Percentiles rank a stretch among this genome's conserved stretches.
These are phyloP conservation scores for Beauveria australis DNA, from an alignment of 2,329 filamentous ascomycete genomes.

Conservation along the genomic window DNA sequence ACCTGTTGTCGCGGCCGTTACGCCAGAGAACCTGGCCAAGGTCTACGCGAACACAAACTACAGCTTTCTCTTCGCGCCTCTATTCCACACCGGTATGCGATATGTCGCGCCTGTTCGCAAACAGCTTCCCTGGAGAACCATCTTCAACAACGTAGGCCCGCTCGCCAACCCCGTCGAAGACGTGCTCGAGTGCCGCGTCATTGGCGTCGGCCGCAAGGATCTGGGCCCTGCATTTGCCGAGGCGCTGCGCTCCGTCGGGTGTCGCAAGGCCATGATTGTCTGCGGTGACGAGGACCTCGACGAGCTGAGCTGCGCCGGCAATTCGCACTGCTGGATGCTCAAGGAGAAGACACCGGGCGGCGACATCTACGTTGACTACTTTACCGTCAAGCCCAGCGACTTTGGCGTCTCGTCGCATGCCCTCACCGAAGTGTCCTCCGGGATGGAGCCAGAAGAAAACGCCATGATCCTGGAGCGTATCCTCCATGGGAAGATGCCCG, in stretches of 20 bases:
- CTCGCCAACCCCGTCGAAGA: slow-evolving; percentile 85
- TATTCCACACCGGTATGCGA: slow-evolving; percentile 93
- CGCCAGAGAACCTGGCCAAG: slow-evolving; percentile 57
- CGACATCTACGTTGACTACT: slow-evolving; percentile 58
- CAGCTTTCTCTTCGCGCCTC: slow-evolving; percentile 88
- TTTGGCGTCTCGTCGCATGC: slow-evolving; percentile 75
- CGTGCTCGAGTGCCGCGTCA: slow-evolving; percentile 75
- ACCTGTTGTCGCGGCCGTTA: slow-evolving; percentile 67
- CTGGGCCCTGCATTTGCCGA: slow-evolving; percentile 86
- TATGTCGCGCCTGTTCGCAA: slow-evolving; percentile 78
- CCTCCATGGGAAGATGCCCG: slow-evolving; percentile 61
- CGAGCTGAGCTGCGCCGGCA: slow-evolving; percentile 86
- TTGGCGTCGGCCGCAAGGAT: slow-evolving; percentile 85
- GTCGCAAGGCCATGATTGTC: slow-evolving; percentile 77
- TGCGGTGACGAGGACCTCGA: slow-evolving; percentile 94
- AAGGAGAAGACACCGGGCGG: slow-evolving; percentile 35
- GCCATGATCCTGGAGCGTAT: slow-evolving; percentile 75
- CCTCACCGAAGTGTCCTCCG: slow-evolving; percentile 69
- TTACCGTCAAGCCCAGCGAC: slow-evolving; percentile 71
- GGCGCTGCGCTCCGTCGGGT: slow-evolving; percentile 67
- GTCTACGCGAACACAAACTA: slow-evolving; percentile 83
- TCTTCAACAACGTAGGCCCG: slow-evolving; percentile 94
- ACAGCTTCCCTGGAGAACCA: slow-evolving; percentile 87
- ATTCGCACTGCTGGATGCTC: slow-evolving; percentile 83
- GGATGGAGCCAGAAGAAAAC: slow-evolving; percentile 80